These are phyloP conservation scores for Aspergillus jensenii DNA, from an alignment of 2,329 filamentous ascomycete species.

Conservation along the genomic window DNA sequence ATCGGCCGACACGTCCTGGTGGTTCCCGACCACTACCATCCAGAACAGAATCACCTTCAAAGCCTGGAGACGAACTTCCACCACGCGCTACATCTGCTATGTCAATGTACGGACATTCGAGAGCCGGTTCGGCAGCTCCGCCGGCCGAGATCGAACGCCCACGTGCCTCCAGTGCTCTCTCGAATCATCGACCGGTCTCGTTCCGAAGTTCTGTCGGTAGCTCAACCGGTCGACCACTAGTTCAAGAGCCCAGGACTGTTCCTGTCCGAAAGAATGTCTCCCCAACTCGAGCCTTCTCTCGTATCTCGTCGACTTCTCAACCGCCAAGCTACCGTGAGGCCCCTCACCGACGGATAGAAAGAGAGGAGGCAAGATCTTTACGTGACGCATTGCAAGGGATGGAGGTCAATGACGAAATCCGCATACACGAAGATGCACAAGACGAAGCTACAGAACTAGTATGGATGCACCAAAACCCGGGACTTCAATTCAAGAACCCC, in stretches of 20 bases:
- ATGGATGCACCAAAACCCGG: conserved; percentile 61
- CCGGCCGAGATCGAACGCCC: conserved; percentile 26
- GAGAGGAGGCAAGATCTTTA: conserved; percentile 57
- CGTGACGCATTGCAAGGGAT: conserved; percentile 59
- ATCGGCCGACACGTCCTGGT: conserved; percentile 56
- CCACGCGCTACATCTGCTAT: conserved; percentile 45
- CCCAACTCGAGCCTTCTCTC: conserved; percentile 34
- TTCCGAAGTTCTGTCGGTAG: conserved; percentile 29
- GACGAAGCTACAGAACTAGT: conserved; percentile 65
- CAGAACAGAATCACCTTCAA: conserved; percentile 31
- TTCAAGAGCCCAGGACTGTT: conserved; percentile 36
- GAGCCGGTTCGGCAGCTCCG: conserved; percentile 17
- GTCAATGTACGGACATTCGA: conserved; percentile 33
- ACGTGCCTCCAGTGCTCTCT: conserved; percentile 42
- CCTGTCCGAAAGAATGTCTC: conserved; percentile 37
- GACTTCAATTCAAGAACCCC: conserved; percentile 49
- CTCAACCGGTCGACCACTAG: conserved; percentile 38
- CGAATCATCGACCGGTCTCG: conserved; percentile 35
- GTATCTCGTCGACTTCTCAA: conserved; percentile 31
- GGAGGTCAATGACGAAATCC: conserved; percentile 56
- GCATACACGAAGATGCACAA: conserved; percentile 57
- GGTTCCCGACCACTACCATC: conserved; percentile 62
- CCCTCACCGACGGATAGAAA: conserved; percentile 56
- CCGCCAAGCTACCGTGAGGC: conserved; percentile 55
- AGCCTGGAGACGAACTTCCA: conserved; percentile 31